These are phyloP conservation scores for Lolium perenne DNA, from an alignment of 176 grass and related monocot genomes.

Conservation along the genomic window DNA sequence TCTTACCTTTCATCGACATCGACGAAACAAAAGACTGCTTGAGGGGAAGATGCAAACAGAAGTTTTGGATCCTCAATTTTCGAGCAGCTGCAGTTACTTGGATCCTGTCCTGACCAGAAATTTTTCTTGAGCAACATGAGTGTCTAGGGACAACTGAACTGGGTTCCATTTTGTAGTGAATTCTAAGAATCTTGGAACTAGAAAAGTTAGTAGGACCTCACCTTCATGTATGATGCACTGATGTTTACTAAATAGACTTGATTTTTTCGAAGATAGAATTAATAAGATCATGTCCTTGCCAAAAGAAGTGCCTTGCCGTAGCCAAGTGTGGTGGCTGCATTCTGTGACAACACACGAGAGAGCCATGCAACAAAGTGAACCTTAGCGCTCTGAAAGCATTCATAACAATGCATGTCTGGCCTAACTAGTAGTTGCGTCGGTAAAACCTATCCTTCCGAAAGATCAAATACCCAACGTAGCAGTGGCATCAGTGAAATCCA, in stretches of 20 bases:
- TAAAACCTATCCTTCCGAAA: background rate
- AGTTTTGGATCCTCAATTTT: constrained; percentile 24
- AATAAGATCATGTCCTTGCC: constrained; percentile 15
- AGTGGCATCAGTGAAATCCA: background rate
- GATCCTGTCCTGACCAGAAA: constrained; percentile 37
- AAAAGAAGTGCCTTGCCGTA: background rate
- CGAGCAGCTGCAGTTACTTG: constrained; percentile 6
- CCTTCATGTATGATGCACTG: constrained; percentile 45
- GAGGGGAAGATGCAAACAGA: constrained; percentile 37
- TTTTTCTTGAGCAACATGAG: constrained; percentile 46
- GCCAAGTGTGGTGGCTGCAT: background rate
- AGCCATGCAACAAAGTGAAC: background rate
- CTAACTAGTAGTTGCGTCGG: background rate
- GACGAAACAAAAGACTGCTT: constrained; percentile 84
- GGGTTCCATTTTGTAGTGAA: constrained; percentile 36
- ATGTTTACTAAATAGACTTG: constrained; percentile 42
- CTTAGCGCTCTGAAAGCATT: too few species aligned
- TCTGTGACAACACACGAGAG: background rate
- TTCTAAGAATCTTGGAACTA: constrained; percentile 41
- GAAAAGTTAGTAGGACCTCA: constrained; percentile 46
- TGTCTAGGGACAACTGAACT: constrained; percentile 32
- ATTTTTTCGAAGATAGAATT: constrained; percentile 39
- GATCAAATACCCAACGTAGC: too few species aligned
- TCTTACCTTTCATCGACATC: constrained; percentile 63
- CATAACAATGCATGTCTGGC: too few species aligned